Conservation (phyloP, 495 filamentous ascomycete species). For the Neurospora africana region DNA sequence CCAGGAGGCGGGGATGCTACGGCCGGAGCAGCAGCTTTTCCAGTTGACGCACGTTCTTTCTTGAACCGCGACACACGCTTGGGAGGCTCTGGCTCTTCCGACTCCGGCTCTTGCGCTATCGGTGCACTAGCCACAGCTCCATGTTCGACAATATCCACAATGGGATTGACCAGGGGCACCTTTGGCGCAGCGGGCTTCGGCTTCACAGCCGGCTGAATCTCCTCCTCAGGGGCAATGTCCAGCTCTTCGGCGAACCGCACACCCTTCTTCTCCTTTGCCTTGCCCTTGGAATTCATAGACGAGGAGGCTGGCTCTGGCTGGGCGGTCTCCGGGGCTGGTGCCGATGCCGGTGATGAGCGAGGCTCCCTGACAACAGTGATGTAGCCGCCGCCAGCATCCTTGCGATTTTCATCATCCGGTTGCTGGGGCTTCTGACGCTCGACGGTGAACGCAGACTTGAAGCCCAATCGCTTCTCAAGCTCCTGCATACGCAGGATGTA, state of each 20-base stretch:
- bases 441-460: slow-evolving; percentile 29
- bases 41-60: slow-evolving; percentile 15
- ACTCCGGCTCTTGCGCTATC: slow-evolving; percentile 19
- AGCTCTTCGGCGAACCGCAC: slow-evolving; percentile 67
- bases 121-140: slow-evolving; percentile 28
- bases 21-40: background rate
- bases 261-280: slow-evolving; percentile 47
- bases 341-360: background rate
- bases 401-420: slow-evolving; percentile 13
- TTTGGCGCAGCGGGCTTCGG: slow-evolving; percentile 16
- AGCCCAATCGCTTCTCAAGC: slow-evolving; percentile 62
- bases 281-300: background rate
- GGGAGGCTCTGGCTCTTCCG: slow-evolving; percentile 12
- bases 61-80: slow-evolving; percentile 41
- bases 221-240: slow-evolving; percentile 48
- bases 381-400: slow-evolving; percentile 11
- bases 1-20: slow-evolving; percentile 16
- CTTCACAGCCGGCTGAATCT: slow-evolving; percentile 14
- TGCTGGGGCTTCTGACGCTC: slow-evolving; percentile 2
- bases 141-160: slow-evolving; percentile 41
- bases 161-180: slow-evolving; percentile 26
- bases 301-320: background rate
- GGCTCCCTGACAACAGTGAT: background rate
- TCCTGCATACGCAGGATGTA: slow-evolving; percentile 73
- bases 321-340: background rate